Evolutionary conservation across 805 yeast genomes (phyloP).

Genomic region (Cyberlindnera amylophila): DNA sequence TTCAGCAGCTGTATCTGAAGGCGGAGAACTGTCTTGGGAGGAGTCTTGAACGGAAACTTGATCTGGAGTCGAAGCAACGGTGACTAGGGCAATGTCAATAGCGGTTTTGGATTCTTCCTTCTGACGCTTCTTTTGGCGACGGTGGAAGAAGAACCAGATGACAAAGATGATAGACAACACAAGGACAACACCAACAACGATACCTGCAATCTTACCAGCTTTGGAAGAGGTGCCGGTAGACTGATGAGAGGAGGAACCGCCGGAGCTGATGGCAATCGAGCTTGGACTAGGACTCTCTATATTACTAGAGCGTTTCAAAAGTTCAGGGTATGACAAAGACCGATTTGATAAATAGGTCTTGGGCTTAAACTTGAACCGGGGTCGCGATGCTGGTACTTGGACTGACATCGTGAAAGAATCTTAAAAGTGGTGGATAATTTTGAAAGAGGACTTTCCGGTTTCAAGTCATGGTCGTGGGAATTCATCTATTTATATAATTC

Average conservation of each 20-base stretch:
- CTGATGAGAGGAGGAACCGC: no score
- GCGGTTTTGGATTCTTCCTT: background rate
- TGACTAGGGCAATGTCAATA: background rate
- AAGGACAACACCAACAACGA: conserved; percentile 2
- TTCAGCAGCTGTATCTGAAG: background rate
- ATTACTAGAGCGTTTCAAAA: no score
- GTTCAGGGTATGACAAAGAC: no score
- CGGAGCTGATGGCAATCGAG: no score
- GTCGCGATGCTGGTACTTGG: conserved; percentile 4
- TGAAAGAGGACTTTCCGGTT: no score
- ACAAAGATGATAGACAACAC: background rate
- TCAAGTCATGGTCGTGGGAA: no score
- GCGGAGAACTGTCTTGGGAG: background rate
- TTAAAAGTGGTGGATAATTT: no score
- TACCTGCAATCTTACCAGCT: conserved; percentile 5
- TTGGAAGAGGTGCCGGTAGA: background rate
- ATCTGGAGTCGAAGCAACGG: background rate
- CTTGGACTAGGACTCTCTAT: background rate
- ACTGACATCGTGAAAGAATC: background rate
- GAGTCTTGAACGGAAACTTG: background rate
- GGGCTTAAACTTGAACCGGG: conserved; percentile 3
- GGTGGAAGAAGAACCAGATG: conserved; percentile 1
- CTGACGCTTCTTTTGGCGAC: background rate
- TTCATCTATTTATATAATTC: no score
- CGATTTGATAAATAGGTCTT: background rate